Evolutionary conservation across 73 alveolate genomes (phyloP), one percentile per base, ranked within the genome.

Genomic region (Paramecium biaurelia): DNA sequence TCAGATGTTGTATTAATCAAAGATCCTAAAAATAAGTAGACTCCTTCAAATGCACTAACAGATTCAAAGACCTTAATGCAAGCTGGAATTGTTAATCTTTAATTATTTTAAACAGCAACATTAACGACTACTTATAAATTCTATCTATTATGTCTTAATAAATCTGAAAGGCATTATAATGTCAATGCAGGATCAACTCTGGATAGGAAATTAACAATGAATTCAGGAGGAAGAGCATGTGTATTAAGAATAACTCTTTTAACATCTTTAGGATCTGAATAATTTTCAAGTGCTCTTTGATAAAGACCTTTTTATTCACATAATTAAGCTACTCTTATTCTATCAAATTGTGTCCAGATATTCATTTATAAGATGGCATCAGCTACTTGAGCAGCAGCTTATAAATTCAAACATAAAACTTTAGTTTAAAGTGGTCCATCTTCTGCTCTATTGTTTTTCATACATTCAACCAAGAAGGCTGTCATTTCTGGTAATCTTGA

Each of bases 391-490:
- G 99, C 99, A 72, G 98, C 99, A 89, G 97, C 97, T 92, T 92
- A 86, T 70, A 98, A 92, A 90, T 98, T 98, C 85, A 97, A 93
- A 92, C 96, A 99, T 82, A 98, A 94, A 23, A 98, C 98, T 92
- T 96, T 98, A 53, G 99, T 98, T 94, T 98, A 99, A 32, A 97
- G 93, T 92, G 98, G 99, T n/a, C 99, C 99, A 92, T 98, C 99
- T 88, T 98, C 99, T 53, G 99, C 99, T 94, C 97, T 95, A 95
- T 98, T 97, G 34, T 97, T 94, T 76, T 93, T 96, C 76, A 98
- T 94, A 79, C 97, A 97, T 89, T 98, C 99, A 14, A 98, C 96
- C 90, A 98, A 92, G 95, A 97, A 98, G 32, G 99, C 99, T 85
- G 99, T 98, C 82, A 96, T 94, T 92, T 98, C 99, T 93, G 98